Evolutionary conservation across 177 flowering plant species (phyloP).

Genomic region (Vitis hybrid): DNA sequence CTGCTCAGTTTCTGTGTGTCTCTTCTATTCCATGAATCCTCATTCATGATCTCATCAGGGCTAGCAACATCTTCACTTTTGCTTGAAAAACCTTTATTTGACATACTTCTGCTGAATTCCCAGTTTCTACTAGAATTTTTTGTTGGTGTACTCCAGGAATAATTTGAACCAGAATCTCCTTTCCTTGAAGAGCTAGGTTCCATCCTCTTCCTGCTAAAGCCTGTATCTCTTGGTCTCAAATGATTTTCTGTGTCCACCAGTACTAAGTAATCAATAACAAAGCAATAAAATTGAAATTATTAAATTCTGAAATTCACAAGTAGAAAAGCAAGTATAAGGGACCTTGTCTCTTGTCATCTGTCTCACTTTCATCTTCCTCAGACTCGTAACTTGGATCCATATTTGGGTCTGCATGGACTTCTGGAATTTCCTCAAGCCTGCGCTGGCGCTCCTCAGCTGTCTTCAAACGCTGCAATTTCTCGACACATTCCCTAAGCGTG

Average conservation of each 20-base stretch:
- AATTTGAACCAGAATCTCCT: slow-evolving; percentile 40
- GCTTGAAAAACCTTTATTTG: slow-evolving; percentile 38
- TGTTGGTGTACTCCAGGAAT: slow-evolving; percentile 51
- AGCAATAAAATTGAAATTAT: neutral
- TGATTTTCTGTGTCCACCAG: slow-evolving; percentile 40
- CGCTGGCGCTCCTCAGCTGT: slow-evolving; percentile 88
- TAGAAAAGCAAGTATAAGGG: neutral
- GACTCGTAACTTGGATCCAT: slow-evolving; percentile 88
- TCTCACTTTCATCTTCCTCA: slow-evolving; percentile 73
- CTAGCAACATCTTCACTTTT: slow-evolving; percentile 32
- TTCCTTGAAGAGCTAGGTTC: slow-evolving; percentile 69
- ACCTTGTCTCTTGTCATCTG: slow-evolving; percentile 67
- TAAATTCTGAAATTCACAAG: neutral
- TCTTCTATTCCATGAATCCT: slow-evolving; percentile 44
- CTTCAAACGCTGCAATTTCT: slow-evolving; percentile 83
- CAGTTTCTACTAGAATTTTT: slow-evolving; percentile 33
- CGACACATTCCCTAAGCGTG: slow-evolving; percentile 97
- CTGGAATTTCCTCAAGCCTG: slow-evolving; percentile 80
- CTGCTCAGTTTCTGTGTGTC: slow-evolving; percentile 34
- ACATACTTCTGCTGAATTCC: slow-evolving; percentile 49
- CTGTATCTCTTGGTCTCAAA: slow-evolving; percentile 44
- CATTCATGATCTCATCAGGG: slow-evolving; percentile 34
- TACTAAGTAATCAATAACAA: neutral
- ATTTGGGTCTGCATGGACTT: slow-evolving; percentile 81
- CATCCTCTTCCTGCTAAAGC: slow-evolving; percentile 51